Conservation (phyloP, 306 rosid genomes). For the Spatholobus suberectus region DNA sequence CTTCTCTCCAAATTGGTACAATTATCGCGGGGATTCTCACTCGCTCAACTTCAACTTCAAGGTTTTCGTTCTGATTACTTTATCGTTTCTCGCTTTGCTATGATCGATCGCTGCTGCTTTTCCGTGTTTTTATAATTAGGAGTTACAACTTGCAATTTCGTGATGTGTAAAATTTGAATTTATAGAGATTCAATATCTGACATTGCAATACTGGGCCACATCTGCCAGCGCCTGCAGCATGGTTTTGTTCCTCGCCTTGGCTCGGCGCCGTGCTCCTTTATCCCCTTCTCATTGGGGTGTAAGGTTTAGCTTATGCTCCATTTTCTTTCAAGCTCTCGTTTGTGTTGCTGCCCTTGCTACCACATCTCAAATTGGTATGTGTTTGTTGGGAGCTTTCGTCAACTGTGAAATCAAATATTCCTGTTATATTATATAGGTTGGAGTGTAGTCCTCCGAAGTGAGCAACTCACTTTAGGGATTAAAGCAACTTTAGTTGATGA, state of each 20-base stretch:
- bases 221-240: conserved; percentile 76
- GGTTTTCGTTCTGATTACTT: conserved; percentile 47
- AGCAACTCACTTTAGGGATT: background rate
- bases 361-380: conserved; percentile 63
- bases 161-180: conserved; percentile 37
- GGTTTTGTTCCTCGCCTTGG: conserved; percentile 59
- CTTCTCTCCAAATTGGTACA: conserved; percentile 81
- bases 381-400: conserved; percentile 1
- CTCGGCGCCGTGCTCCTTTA: conserved; percentile 36
- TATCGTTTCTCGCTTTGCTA: background rate
- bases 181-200: conserved; percentile 78
- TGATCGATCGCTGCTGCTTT: background rate
- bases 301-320: conserved; percentile 55
- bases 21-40: conserved; percentile 62
- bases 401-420: background rate
- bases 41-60: conserved; percentile 55
- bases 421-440: background rate
- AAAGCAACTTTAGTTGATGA: background rate
- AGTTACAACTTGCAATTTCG: conserved; percentile 18
- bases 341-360: conserved; percentile 59
- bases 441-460: background rate
- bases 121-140: background rate
- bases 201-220: conserved; percentile 87
- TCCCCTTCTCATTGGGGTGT: conserved; percentile 47
- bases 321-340: conserved; percentile 49